Evolutionary conservation across 176 grass and related monocot species (phyloP).

Genomic region (Thalia dealbata): DNA sequence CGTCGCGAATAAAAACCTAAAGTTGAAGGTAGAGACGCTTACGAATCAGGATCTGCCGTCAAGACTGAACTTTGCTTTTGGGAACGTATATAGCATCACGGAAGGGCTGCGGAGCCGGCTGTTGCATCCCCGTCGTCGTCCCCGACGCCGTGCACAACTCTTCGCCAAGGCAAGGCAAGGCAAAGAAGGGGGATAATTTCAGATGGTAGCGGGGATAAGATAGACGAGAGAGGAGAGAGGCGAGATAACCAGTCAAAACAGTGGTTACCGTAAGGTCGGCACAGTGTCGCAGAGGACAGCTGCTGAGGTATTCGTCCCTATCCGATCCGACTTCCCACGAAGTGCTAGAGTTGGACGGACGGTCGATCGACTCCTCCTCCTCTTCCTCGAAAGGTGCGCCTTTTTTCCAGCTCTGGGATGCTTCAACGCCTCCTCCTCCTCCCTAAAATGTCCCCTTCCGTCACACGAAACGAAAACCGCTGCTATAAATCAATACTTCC

Average conservation of each 20-base stretch:
- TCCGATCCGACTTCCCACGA: background rate
- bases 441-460: background rate
- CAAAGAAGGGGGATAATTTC: background rate
- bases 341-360: background rate
- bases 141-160: background rate
- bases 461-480: background rate
- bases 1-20: too few species aligned
- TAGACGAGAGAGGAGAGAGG: background rate
- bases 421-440: background rate
- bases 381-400: background rate
- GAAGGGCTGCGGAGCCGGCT: background rate
- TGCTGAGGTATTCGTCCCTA: background rate
- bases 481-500: background rate
- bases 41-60: background rate
- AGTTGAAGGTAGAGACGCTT: too few species aligned
- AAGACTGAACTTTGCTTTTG: background rate
- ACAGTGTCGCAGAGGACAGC: background rate
- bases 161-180: background rate
- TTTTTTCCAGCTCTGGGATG: background rate
- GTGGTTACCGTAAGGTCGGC: slow-evolving; percentile 3
- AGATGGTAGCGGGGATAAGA: background rate
- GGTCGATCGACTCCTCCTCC: background rate
- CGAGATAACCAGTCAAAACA: background rate
- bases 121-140: background rate
- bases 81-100: background rate